A percentile compares a stretch with the other conserved stretches of the same genome.
Conservation (phyloP, 2,329 filamentous ascomycete genomes). For the Pyrenophora seminiperda region DNA sequence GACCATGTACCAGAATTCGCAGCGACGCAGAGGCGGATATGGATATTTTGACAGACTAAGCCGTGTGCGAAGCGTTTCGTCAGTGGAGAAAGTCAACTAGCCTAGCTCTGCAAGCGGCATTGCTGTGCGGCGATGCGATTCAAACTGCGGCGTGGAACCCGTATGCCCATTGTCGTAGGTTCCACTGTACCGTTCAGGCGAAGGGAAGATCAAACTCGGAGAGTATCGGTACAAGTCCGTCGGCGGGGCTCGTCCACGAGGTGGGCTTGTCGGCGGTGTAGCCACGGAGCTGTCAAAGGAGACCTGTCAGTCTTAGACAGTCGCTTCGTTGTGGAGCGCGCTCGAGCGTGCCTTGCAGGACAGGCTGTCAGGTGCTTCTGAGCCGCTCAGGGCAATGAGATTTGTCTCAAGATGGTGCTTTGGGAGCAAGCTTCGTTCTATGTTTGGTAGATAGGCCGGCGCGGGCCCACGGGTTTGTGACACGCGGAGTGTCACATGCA, state of each 20-base stretch:
- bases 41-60: conserved; percentile 24
- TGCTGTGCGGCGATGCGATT: conserved; percentile 21
- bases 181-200: conserved; percentile 17
- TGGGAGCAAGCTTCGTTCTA: conserved; percentile 30
- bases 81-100: conserved; percentile 27
- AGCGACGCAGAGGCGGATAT: conserved; percentile 20
- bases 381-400: conserved; percentile 18
- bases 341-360: conserved; percentile 28
- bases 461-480: conserved; percentile 40
- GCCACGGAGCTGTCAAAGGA: conserved; percentile 12
- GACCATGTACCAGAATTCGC: conserved; percentile 31
- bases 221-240: conserved; percentile 18
- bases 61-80: conserved; percentile 34
- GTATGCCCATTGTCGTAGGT: conserved; percentile 12
- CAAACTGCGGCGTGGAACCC: conserved; percentile 30
- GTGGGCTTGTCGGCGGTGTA: conserved; percentile 7
- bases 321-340: conserved; percentile 23
- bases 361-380: conserved; percentile 26
- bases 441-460: conserved; percentile 34
- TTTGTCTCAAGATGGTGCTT: conserved; percentile 26
- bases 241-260: conserved; percentile 22
- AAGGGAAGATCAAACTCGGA: conserved; percentile 16
- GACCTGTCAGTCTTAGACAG: conserved; percentile 17
- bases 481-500: conserved; percentile 38
- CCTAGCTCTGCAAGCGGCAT: conserved; percentile 30